These are phyloP conservation scores for Phaeosphaeriaceae sp. DNA, from an alignment of 2,329 filamentous ascomycete genomes.

Conservation along the genomic window DNA sequence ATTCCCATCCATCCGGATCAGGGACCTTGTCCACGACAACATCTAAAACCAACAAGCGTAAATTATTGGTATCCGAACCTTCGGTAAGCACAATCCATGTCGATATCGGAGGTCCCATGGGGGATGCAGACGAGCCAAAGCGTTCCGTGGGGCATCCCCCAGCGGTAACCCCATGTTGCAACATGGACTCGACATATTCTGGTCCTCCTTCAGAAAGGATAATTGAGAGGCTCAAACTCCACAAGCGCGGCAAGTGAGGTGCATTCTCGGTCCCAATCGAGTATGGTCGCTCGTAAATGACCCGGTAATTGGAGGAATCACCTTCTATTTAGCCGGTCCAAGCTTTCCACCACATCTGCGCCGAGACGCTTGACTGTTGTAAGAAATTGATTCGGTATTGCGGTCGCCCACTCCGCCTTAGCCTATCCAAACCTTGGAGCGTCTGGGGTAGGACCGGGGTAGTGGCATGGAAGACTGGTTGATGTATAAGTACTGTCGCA, in stretches of 20 bases:
- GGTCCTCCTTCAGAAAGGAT: conserved; percentile 4
- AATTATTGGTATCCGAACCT: not conserved
- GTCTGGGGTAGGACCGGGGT: conserved; percentile 37
- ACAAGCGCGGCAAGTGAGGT: conserved; percentile 7
- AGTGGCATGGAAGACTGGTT: not conserved
- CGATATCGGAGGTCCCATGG: not conserved
- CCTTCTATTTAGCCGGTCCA: conserved; percentile 34
- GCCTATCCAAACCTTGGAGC: conserved; percentile 17
- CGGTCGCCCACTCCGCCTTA: conserved; percentile 33
- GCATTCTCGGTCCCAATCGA: conserved; percentile 12
- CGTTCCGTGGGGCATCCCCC: not conserved
- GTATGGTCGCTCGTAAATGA: conserved; percentile 16
- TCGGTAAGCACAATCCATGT: not conserved
- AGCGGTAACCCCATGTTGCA: not conserved
- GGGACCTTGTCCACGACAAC: too few species aligned
- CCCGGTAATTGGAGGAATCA: conserved; percentile 27
- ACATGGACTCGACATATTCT: conserved; percentile 4
- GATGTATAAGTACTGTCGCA: conserved; percentile 6
- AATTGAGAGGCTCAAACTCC: conserved; percentile 9
- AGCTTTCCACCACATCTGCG: conserved; percentile 17
- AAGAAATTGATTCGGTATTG: conserved; percentile 33
- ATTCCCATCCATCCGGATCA: conserved; percentile 5
- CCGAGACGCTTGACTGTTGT: conserved; percentile 33
- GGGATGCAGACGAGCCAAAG: not conserved
- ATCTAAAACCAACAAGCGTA: not conserved